These are phyloP conservation scores for Camelina sativa DNA, from an alignment of 345 rosid genomes.

Conservation along the genomic window DNA sequence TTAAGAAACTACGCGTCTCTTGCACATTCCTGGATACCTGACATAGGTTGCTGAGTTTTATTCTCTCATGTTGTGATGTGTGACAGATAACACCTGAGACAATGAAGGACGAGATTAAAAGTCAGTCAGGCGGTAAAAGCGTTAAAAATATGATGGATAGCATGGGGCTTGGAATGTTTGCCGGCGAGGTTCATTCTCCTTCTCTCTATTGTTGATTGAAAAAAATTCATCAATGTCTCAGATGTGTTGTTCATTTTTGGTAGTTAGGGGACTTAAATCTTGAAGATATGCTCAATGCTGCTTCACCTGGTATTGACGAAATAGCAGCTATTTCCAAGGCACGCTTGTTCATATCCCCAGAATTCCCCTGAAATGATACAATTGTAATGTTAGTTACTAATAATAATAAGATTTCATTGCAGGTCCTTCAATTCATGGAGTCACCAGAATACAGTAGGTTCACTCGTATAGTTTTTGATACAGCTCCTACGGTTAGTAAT, in stretches of 20 bases:
- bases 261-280: conserved; percentile 77
- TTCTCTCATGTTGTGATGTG: conserved; percentile 6
- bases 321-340: conserved; percentile 80
- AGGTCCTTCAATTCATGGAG: conserved; percentile 78
- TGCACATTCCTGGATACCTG: conserved; percentile 12
- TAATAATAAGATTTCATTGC: conserved; percentile 35
- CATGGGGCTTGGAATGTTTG: conserved; percentile 81
- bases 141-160: conserved; percentile 69
- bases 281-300: conserved; percentile 70
- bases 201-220: conserved; percentile 7
- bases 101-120: conserved; percentile 64
- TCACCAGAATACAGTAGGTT: conserved; percentile 67
- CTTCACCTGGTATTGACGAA: conserved; percentile 82
- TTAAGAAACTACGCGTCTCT: neutral
- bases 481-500: conserved; percentile 79
- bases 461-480: conserved; percentile 72
- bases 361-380: conserved; percentile 1
- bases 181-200: conserved; percentile 62
- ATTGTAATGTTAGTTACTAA: conserved; percentile 13
- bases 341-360: conserved; percentile 29
- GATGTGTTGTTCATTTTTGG: conserved; percentile 13
- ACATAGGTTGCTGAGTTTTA: conserved; percentile 23
- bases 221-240: conserved; percentile 26
- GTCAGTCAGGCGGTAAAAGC: conserved; percentile 51
- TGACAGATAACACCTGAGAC: conserved; percentile 68